Conservation (phyloP, 169 alveolate genomes). For the Plasmodium vivax region DNA sequence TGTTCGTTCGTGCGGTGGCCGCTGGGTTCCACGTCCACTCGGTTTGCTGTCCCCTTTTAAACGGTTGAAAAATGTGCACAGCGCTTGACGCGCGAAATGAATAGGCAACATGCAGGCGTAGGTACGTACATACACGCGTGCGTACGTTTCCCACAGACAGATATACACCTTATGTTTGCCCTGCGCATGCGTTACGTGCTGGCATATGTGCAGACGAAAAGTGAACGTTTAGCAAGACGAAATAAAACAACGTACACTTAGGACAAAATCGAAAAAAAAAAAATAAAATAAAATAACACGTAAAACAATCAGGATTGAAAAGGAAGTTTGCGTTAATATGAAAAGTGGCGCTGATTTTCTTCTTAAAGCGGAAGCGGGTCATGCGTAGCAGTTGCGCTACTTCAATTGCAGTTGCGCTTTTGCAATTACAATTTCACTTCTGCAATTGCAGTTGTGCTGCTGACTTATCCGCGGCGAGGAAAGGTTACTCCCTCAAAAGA, state of each 20-base stretch:
- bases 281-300: neutral
- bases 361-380: neutral
- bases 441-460: neutral
- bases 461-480: neutral
- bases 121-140: neutral
- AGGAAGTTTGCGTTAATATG: neutral
- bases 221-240: neutral
- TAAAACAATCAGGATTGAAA: neutral
- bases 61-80: neutral
- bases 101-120: neutral
- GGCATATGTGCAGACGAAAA: neutral
- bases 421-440: neutral
- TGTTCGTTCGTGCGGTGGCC: neutral
- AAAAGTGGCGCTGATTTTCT: neutral
- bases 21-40: neutral
- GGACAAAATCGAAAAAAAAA: neutral
- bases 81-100: neutral
- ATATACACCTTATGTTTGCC: neutral
- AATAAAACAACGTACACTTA: neutral
- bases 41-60: neutral
- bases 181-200: neutral
- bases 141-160: neutral
- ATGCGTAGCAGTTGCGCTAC: neutral
- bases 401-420: neutral
- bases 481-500: neutral